Evolutionary conservation across 2,329 filamentous ascomycete species (phyloP), one percentile per base, ranked within the genome.

Genomic region (Sarocladiaceae sp.): DNA sequence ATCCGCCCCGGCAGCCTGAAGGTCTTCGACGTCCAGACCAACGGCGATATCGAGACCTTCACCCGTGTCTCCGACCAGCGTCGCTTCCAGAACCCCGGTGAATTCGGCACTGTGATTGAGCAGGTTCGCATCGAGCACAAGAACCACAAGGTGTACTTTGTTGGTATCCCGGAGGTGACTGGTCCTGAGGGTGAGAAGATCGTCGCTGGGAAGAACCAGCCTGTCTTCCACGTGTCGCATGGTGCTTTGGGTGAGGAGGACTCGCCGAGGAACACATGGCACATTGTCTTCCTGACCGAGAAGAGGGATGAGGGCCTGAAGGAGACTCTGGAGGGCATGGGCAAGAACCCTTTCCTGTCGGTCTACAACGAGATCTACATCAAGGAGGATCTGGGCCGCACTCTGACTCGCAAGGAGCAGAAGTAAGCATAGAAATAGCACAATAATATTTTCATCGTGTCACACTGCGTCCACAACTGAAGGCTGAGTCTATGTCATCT

Each of bases 11-110:
- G 55, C 50, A 55, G 53, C 48, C 48, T 53, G 12, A 39, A 53
- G 12, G 39, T 58, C 48, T 53, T 57, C n/a, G 46, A 54, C 48
- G 15, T 52, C 12, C 40, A 51, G 25, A 52, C 42, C 29, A 39
- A 54, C 17, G 56, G 55, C 7, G 47, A 51, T 18, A 29, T 37
- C 28, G 56, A 58, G 46, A 56, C 50, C 10, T 58, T 58, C 52
- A 51, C 52, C 1, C 83, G 82, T 1, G 82, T 87, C 46, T 71
- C 71, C 33, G 84, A 88, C 36, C 81, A 84, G 60, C 71, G 76
- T 55, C 84, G 79, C 59, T 67, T 87, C 50, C 81, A 73, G 58
- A 82, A 55, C 46, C 40, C 39, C 6, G 37, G 22, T 11, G 44
- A 47, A 1, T 58, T 50, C 42, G 44, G 29, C 23, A 58, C 37